Conservation (phyloP, 257 asterid species). For the Nicotiana obtusifolia region DNA sequence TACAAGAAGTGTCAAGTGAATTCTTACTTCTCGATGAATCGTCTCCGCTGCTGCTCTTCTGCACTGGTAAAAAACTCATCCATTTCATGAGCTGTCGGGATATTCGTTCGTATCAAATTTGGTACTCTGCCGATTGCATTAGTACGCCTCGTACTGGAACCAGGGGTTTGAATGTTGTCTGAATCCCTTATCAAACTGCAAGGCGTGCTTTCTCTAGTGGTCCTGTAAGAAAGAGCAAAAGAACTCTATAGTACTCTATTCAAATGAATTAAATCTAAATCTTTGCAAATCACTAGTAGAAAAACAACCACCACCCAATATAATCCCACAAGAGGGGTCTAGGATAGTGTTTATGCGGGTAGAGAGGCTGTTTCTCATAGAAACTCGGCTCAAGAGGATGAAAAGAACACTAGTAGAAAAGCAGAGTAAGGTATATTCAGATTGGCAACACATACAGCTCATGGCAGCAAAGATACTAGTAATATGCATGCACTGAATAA, state of each 20-base stretch:
- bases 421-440: background rate
- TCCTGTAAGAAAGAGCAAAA: constrained; percentile 12
- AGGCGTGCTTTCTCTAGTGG: constrained; percentile 32
- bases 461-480: background rate
- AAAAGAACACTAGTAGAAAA: background rate
- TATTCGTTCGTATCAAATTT: background rate
- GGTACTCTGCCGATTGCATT: constrained; percentile 6
- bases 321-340: too few species aligned
- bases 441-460: background rate
- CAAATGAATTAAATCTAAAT: background rate
- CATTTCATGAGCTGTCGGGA: constrained; percentile 23
- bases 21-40: constrained; percentile 26
- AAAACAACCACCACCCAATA: background rate
- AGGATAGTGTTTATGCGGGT: too few species aligned
- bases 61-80: constrained; percentile 12
- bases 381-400: too few species aligned
- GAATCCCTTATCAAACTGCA: constrained; percentile 25
- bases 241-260: background rate
- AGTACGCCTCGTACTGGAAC: constrained; percentile 22
- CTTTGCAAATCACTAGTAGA: background rate
- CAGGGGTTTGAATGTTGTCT: constrained; percentile 18
- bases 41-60: constrained; percentile 19
- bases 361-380: too few species aligned
- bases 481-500: background rate
- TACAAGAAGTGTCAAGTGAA: background rate